A percentile compares a stretch with the other conserved stretches of the same genome.
phyloP scores from a whole-genome alignment of 202 grass and related monocot species.

The Panicum hallii region DNA sequence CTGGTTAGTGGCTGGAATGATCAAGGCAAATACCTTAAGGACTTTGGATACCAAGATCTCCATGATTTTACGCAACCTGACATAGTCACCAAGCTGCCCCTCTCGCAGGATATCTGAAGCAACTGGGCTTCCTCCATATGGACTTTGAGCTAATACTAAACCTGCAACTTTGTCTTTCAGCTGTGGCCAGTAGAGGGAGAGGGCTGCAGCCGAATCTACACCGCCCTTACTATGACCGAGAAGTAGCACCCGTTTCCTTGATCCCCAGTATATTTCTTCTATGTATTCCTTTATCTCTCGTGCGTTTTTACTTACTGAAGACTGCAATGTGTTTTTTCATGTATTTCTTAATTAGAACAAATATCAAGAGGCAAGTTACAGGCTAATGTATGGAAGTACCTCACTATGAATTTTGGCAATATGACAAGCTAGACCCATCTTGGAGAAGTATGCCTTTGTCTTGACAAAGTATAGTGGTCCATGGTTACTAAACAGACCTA shows the following conservation, averaged over 20 bases:
- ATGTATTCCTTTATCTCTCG: constrained; percentile 94
- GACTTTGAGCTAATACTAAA: constrained; percentile 84
- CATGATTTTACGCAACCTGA: constrained; percentile 80
- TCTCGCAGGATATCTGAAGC: constrained; percentile 91
- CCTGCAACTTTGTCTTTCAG: constrained; percentile 94
- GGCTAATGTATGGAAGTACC: constrained; percentile 54
- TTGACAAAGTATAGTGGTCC: constrained; percentile 95
- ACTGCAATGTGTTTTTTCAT: constrained; percentile 45
- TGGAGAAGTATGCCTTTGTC: constrained; percentile 89
- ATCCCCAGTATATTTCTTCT: constrained; percentile 94
- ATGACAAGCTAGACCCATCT: constrained; percentile 91
- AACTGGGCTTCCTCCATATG: constrained; percentile 90
- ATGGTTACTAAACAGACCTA: constrained; percentile 93
- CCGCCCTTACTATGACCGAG: constrained; percentile 96
- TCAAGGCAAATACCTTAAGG: constrained; percentile 67
- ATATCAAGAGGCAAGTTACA: constrained; percentile 21
- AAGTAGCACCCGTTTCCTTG: constrained; percentile 81
- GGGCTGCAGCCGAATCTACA: constrained; percentile 84
- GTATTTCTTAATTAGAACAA: constrained; percentile 29
- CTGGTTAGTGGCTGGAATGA: constrained; percentile 13
- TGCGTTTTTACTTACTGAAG: constrained; percentile 84
- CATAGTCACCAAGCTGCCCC: constrained; percentile 94
- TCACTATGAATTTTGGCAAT: constrained; percentile 97
- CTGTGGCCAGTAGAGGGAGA: constrained; percentile 84
- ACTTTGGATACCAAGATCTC: constrained; percentile 91